Base-by-base conservation (phyloP, 2,329 filamentous ascomycete genomes). In the Aureobasidium sp. region DNA sequence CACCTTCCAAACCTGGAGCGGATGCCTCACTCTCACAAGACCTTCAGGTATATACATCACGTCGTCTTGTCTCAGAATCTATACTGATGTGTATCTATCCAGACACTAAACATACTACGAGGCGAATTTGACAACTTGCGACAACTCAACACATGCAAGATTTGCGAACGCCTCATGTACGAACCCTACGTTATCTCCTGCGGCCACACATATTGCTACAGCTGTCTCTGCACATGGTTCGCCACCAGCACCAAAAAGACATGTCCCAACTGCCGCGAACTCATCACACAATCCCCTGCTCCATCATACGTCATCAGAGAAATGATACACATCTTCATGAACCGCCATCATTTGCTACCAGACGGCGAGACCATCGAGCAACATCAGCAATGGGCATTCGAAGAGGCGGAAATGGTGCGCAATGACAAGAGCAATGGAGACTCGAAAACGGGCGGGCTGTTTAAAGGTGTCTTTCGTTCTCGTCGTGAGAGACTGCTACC, bases 131-230 rank as follows among this genome's bases (percentile, higher is more conserved):
- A 85, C 67, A 79, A 81, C 66, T 81, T 89, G 64, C 80, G 85
- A 65, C 75, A 74, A 34, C 77, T 86, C 36, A 76, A 87, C 67
- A 85, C 84, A 62, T 89, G 86, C 75, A 85, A 85, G 65, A 85
- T 89, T 64, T 89, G 86, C 72, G 82, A 87, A 66, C 81, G 83
- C 60, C 80, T 86, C 53, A 79, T 89, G 54, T 88, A 88, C 73
- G 86, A 89, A 71, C 86, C 86, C 2, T 89, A 84, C 73, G 86
- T 83, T 25, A 79, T 88, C 58, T 78, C 78, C 7, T 89, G 86
- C 67, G 86, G 86, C 3, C 86, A 89, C 71, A 88, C 86, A 7
- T 89, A 87, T 72, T 89, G 86, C 74, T 89, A 89, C 70, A 83
- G 81, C 64, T 75, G 71, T 55, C 66, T 73, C 15, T 65, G 67